Percentiles rank a stretch among this genome's conserved stretches.
Evolutionary conservation across 139 green algal genomes (phyloP).

Genomic region (Auxenochlorella pyrenoidosa): DNA sequence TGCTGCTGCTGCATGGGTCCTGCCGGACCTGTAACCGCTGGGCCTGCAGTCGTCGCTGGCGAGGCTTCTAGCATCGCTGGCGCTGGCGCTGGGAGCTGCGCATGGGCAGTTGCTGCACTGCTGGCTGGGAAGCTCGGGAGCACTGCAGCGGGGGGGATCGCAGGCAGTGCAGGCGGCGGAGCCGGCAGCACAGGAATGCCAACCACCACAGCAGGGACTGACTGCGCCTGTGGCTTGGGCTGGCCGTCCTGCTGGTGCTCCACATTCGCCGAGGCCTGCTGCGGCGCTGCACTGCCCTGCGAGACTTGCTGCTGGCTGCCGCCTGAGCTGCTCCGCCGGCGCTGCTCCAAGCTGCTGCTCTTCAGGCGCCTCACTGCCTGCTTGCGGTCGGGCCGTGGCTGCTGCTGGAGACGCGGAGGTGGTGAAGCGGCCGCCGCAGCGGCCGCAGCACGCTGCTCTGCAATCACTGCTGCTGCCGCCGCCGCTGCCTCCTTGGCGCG

Average conservation of each 20-base stretch:
- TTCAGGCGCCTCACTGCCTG: constrained; percentile 15
- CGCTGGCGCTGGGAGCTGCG: background rate
- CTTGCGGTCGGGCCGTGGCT: background rate
- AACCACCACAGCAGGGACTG: constrained; percentile 1
- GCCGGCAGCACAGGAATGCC: constrained; percentile 20
- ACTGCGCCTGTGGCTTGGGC: background rate
- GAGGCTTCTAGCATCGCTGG: background rate
- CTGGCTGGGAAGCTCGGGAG: background rate
- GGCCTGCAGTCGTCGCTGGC: background rate
- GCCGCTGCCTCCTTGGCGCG: constrained; percentile 12
- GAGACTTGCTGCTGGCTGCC: background rate
- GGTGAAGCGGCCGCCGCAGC: background rate
- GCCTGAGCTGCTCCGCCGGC: background rate
- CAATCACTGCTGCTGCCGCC: background rate
- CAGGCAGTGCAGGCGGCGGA: background rate
- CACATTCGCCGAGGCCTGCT: background rate
- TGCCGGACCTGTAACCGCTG: background rate
- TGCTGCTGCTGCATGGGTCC: background rate
- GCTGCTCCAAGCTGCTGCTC: constrained; percentile 20
- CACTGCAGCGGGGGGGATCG: background rate
- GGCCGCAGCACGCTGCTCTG: background rate
- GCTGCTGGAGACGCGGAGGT: background rate
- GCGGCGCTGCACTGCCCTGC: background rate
- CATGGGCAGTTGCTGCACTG: too few relatives aligned
- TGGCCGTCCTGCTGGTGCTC: background rate